Conservation (phyloP, 2,329 filamentous ascomycete genomes). For the Lojkania enalia region DNA sequence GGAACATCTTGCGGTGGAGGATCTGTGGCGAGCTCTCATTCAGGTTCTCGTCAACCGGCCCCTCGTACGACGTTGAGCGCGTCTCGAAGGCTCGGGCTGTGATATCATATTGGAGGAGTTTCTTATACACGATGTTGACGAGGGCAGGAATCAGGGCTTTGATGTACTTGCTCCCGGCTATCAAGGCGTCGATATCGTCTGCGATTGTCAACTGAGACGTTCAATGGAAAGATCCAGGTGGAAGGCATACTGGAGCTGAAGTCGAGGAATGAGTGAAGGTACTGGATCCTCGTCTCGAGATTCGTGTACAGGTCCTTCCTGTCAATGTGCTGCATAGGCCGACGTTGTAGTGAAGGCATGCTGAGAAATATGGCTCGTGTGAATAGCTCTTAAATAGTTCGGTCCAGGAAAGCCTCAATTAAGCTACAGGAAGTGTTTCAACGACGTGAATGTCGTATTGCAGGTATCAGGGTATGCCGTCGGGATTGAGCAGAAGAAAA, state of each 20-base stretch:
- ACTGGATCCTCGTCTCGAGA: constrained; percentile 69
- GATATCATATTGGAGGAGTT: constrained; percentile 78
- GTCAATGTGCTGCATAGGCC: constrained; percentile 63
- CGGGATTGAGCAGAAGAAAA: too few relatives aligned
- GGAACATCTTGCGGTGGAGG: constrained; percentile 74
- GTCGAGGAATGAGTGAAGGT: constrained; percentile 75
- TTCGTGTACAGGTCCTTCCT: constrained; percentile 72
- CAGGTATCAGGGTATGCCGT: too few relatives aligned
- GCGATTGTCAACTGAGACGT: neutral
- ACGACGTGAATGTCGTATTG: too few relatives aligned
- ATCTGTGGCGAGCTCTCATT: constrained; percentile 75
- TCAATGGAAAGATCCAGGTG: neutral
- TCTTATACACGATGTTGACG: constrained; percentile 83
- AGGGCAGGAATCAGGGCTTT: constrained; percentile 80
- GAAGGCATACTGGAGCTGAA: constrained; percentile 66
- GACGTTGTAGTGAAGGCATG: constrained; percentile 32
- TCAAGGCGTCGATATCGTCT: constrained; percentile 74
- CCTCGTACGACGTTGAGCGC: constrained; percentile 64
- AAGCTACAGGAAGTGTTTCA: too few relatives aligned
- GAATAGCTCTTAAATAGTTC: neutral
- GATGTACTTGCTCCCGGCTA: constrained; percentile 73
- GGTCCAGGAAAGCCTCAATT: neutral
- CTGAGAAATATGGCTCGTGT: neutral
- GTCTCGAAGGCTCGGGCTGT: constrained; percentile 75
- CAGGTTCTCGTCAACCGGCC: constrained; percentile 65